Evolutionary conservation across 495 filamentous ascomycete genomes (phyloP), one percentile per base, ranked within the genome.

Genomic region (Neurospora sp.): DNA sequence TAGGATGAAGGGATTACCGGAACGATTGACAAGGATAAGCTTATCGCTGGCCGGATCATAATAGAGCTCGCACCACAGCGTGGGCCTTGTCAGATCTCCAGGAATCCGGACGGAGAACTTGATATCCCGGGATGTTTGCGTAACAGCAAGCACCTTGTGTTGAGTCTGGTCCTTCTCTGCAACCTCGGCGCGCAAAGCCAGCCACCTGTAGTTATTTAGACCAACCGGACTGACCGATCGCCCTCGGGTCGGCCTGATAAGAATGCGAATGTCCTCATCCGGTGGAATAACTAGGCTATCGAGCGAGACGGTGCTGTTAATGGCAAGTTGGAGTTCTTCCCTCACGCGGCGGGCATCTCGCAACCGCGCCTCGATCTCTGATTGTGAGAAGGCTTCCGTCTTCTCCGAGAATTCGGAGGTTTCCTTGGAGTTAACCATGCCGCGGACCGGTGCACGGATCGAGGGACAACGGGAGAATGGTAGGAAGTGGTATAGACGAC

Each of bases 1-100:
- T 42, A 86, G 80, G 12, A 77, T 76, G 69, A 86, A 83, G 6
- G 85, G 85, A 3, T 82, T 78, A 22, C 85, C 79, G 4, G 83
- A 85, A 69, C 77, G 80, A 71, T 86, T 86, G 38, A 79, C 74
- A n/a, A 86, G 77, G 39, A 86, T 82, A 44, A 82, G 78, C 76
- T 84, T 81, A 77, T 86, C 83, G 77, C 84, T 83, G 72, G 80
- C 76, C n/a, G 85, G 85, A 72, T 85, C 82, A 72, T 85, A 86
- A 71, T 84, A 86, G 53, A 86, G 79, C 72, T 85, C 83, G 76
- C 83, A 85, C 81, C 81, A 84, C 39, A 86, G 73, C 12, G 82
- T 81, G 10, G 83, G 80, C 39, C 81, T 77, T 1, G 76, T 75
- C 22, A 70, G 75, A 39, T 82, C 77, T n/a, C 78, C 80, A 1